These are phyloP conservation scores for Candida succiphila DNA, from an alignment of 805 yeast species.

Conservation along the genomic window DNA sequence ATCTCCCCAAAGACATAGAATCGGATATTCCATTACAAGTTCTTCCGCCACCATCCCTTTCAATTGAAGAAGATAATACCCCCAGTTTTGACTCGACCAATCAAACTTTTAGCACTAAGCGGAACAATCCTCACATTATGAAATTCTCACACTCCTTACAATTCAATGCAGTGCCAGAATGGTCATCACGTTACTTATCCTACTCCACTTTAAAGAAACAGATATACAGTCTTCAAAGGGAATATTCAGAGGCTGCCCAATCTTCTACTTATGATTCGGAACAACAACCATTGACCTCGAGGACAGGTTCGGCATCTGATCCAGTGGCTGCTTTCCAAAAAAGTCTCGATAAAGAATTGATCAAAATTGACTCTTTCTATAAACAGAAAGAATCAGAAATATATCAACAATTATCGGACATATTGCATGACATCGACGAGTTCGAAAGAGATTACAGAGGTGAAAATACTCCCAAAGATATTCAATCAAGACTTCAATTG, in stretches of 20 bases:
- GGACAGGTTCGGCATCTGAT: conserved; percentile 25
- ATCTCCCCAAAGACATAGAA: too few relatives aligned
- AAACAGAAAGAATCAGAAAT: conserved; percentile 52
- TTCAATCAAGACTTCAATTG: conserved; percentile 7
- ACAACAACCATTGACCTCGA: conserved; percentile 17
- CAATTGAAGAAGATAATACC: too few relatives aligned
- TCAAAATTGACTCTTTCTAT: conserved; percentile 71
- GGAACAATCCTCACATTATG: conserved; percentile 39
- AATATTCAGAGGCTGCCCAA: conserved; percentile 24
- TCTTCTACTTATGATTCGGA: conserved; percentile 13
- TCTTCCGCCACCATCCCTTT: too few relatives aligned
- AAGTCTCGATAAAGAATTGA: conserved; percentile 70
- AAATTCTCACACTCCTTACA: conserved; percentile 92
- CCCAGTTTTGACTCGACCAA: too few relatives aligned
- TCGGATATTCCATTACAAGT: too few relatives aligned
- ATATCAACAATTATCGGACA: conserved; percentile 39
- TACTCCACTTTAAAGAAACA: conserved; percentile 81
- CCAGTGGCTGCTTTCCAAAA: conserved; percentile 51
- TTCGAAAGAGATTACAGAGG: conserved; percentile 35
- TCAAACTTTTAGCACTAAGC: too few relatives aligned
- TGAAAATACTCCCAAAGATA: conserved; percentile 5
- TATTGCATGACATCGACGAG: conserved; percentile 53
- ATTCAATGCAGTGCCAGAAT: conserved; percentile 96
- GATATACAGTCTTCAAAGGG: conserved; percentile 75
- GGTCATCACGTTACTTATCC: conserved; percentile 89